Evolutionary conservation across 257 asterid species (phyloP).

Genomic region (Fraxinus excelsior): DNA sequence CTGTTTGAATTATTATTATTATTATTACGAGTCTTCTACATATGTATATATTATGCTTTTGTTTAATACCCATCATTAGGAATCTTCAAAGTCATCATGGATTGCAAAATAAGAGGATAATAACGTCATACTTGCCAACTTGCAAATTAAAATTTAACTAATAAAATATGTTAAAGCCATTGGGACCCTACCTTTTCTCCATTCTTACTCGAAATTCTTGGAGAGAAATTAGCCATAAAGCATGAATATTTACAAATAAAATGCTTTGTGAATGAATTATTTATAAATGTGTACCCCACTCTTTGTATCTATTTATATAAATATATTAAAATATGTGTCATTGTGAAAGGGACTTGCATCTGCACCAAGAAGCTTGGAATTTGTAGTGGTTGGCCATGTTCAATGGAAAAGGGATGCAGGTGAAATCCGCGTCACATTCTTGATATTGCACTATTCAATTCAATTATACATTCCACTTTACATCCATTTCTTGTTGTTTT

Average conservation of each 20-base stretch:
- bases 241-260: neutral
- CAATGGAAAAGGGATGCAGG: slow-evolving; percentile 31
- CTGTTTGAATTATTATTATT: neutral
- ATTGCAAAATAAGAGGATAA: slow-evolving; percentile 17
- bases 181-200: neutral
- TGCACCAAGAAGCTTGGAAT: slow-evolving; percentile 64
- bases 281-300: neutral
- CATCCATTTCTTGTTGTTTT: slow-evolving; percentile 30
- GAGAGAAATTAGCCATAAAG: neutral
- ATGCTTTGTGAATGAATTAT: neutral
- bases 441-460: slow-evolving; percentile 8
- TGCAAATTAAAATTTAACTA: slow-evolving; percentile 25
- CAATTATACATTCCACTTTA: slow-evolving; percentile 32
- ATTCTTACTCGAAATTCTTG: neutral
- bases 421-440: slow-evolving; percentile 38
- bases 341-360: slow-evolving; percentile 23
- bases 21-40: too few species aligned
- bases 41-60: neutral
- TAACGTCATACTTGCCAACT: slow-evolving; percentile 43
- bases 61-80: slow-evolving; percentile 18
- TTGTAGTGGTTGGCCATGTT: slow-evolving; percentile 38
- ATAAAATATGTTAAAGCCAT: neutral
- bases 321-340: neutral
- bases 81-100: slow-evolving; percentile 33
- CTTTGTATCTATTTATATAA: neutral